Base-by-base conservation (phyloP, 169 alveolate genomes). In the Plasmodium yoelii region DNA sequence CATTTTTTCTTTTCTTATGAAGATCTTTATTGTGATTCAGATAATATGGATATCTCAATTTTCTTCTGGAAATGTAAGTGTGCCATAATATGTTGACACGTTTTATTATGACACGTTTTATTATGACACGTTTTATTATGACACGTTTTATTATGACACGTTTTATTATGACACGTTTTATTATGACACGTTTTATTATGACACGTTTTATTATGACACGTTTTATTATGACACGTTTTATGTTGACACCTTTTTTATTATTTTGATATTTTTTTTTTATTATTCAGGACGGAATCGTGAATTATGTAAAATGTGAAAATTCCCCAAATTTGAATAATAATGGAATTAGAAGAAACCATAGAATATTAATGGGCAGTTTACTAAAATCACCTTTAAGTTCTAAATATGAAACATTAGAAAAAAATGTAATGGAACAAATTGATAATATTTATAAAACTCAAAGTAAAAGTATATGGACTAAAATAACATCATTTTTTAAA, bases 381-480 rank as follows among this genome's bases (percentile, higher is more conserved):
- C 15, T 18, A 63, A 47, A 24, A 9, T 4, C 4, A 1, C 5
- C 42, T 34, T 12, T 12, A 15, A 28, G 22, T 56, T n/a, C 24
- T 0, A 26, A 65, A 0, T 63, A 49, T 44, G 88, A 63, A 5
- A 61, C 5, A 19, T 10, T 75, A 42, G 68, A 75, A 67, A 47
- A 75, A 22, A 75, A 63, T 53, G 24, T 63, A 7, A 67, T 75
- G 18, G 70, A 61, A 2, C 61, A 75, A 44, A 46, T 75, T 24
- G 88, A 75, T 47, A 44, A 75, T 18, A 63, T 75, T 34, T 75
- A 63, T 56, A 68, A 61, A 15, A 13, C 13, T 18, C 51, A 61
- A 57, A 75, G 57, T 13, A 51, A 51, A 63, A 49, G 2, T 51
- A 26, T 63, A 5, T 56, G 13, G 12, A 6, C 88, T 9, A 60